These are phyloP conservation scores for Striga asiatica DNA, from an alignment of 257 asterid species.

Conservation along the genomic window DNA sequence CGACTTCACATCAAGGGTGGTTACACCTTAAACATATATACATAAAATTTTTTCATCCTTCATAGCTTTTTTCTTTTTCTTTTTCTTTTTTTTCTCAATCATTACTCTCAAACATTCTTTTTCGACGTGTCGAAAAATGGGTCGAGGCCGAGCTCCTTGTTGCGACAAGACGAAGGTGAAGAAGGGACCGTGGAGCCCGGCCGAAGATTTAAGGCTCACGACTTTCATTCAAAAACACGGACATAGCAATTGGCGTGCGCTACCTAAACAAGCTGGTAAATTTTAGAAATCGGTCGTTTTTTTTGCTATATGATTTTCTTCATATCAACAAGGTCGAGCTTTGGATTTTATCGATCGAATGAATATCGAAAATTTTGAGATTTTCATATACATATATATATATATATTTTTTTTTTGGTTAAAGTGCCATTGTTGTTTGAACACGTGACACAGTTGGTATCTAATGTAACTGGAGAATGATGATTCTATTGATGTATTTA, in stretches of 20 bases:
- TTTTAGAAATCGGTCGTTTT: neutral
- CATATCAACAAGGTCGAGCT: neutral
- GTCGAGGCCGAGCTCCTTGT: constrained; percentile 49
- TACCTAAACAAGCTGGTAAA: constrained; percentile 56
- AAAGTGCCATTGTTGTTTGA: no score
- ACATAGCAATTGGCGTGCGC: constrained; percentile 50
- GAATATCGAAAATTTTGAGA: no score
- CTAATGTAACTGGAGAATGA: no score
- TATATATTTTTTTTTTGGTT: no score
- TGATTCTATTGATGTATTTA: no score
- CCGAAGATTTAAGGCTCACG: constrained; percentile 37
- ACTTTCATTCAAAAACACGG: constrained; percentile 37
- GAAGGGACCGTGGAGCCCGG: constrained; percentile 61
- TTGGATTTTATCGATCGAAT: neutral
- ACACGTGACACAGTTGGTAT: no score
- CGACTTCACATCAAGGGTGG: neutral
- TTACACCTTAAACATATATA: neutral
- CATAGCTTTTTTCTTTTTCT: neutral
- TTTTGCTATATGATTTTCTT: neutral
- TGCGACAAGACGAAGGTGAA: constrained; percentile 53
- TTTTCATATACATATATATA: no score
- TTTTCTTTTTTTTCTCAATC: neutral
- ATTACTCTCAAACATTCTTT: neutral
- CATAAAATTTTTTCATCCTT: no score
- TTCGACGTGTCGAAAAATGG: constrained; percentile 19